Evolutionary conservation across 2,329 filamentous ascomycete genomes (phyloP), one percentile per base, ranked within the genome.

Genomic region (Graphilbum fragrans): DNA sequence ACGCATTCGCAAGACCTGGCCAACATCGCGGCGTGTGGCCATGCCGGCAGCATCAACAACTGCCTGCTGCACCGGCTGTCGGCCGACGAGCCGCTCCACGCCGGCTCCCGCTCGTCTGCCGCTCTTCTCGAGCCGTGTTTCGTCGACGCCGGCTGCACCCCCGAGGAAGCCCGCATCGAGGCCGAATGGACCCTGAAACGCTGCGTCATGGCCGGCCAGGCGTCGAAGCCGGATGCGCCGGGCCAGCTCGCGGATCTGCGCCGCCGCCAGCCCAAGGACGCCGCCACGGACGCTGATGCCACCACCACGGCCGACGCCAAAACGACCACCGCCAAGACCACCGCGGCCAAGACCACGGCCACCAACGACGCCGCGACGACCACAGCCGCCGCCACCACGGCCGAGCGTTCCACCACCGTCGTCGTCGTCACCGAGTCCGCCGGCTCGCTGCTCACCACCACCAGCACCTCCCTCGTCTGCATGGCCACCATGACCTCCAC

Each of bases 1-100:
- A 46, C 53, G 40, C 55, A 62, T 47, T 57, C 61, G 46, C 41
- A 47, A 20, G 56, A 62, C 38, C 58, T 73, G 38, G 62, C 65
- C 37, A 47, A 43, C 16, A 53, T 56, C 32, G 58, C 67, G 14
- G 57, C 58, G 41, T 73, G 70, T 53, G 68, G 66, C 37, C 53
- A 68, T 50, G 52, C 53, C 43, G 56, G 54, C 42, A 57, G 61
- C 32, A 58, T 73, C 47, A 52, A 55, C 39, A 44, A 57, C 50
- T 74, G 70, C 54, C 57, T 74, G 38, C 48, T 51, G n/a, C 39
- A 52, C 23, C 45, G 47, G 21, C 32, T 46, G 40, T 46, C 47
- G 7, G 49, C 53, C 37, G 39, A 53, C 10, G 14, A 7, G 23
- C 23, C n/a, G n/a, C n/a, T n/a, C n/a, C n/a, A 29, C 25, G 25